A percentile compares a stretch with the other conserved stretches of the same genome.
Conservation (phyloP, 2,329 filamentous ascomycete genomes). For the Trichoderma sp. region DNA sequence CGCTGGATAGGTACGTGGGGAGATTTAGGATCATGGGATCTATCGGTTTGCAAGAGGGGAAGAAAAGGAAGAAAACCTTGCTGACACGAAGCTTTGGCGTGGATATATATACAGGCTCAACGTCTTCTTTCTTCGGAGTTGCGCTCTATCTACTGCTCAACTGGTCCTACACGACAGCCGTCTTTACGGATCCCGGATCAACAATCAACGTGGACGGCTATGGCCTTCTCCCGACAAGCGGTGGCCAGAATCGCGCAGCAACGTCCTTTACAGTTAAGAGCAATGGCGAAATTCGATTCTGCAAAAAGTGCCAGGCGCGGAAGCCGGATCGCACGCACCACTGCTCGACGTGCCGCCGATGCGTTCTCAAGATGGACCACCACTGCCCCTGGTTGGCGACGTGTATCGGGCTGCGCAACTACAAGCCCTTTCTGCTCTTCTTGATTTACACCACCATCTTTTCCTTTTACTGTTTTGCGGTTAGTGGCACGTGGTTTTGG, state of each 20-base stretch:
- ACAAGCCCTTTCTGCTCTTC: slow-evolving; percentile 94
- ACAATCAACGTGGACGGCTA: slow-evolving; percentile 71
- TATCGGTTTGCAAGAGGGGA: background rate
- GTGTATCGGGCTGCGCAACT: slow-evolving; percentile 91
- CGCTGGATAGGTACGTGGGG: slow-evolving; percentile 58
- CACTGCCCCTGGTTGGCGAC: slow-evolving; percentile 98
- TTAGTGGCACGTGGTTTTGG: slow-evolving; percentile 82
- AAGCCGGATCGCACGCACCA: slow-evolving; percentile 97
- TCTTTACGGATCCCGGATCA: slow-evolving; percentile 87
- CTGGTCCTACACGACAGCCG: slow-evolving; percentile 87
- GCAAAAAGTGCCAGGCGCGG: slow-evolving; percentile 93
- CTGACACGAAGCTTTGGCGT: slow-evolving; percentile 13
- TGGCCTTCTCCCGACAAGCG: slow-evolving; percentile 72
- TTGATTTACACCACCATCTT: slow-evolving; percentile 87
- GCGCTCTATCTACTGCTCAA: slow-evolving; percentile 78
- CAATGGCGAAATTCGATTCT: slow-evolving; percentile 83
- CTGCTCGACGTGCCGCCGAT: slow-evolving; percentile 91
- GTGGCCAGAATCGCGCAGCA: slow-evolving; percentile 56
- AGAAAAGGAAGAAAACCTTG: background rate
- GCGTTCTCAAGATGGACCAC: slow-evolving; percentile 99
- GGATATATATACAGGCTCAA: slow-evolving; percentile 48
- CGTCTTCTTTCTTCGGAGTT: slow-evolving; percentile 66
- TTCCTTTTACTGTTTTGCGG: slow-evolving; percentile 78
- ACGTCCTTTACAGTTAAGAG: slow-evolving; percentile 91
- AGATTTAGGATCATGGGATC: background rate